Evolutionary conservation across 129 eudicot genomes (phyloP).

Genomic region (Pseudognaphalium luteoalbum): DNA sequence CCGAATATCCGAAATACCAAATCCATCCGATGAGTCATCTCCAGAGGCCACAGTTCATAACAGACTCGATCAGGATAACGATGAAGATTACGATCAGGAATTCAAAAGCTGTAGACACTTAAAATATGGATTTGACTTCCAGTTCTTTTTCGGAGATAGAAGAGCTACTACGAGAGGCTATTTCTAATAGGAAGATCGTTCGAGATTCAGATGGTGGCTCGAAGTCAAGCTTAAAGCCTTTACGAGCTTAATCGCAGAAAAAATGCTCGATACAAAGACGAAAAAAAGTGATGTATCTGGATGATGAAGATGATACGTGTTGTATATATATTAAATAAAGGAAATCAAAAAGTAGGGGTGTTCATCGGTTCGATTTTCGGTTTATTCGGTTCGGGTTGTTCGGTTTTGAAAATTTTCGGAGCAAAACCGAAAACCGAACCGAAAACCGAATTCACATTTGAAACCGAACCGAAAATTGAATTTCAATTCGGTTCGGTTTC

Average conservation of each 20-base stretch:
- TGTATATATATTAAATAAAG: too few relatives aligned
- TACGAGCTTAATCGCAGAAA: slow-evolving; percentile 37
- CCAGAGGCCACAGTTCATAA: slow-evolving; percentile 26
- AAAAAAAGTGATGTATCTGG: slow-evolving; percentile 14
- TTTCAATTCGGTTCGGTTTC: too few relatives aligned
- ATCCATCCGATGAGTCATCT: slow-evolving; percentile 6
- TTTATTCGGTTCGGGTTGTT: too few relatives aligned
- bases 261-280: slow-evolving; percentile 25
- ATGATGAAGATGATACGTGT: slow-evolving; percentile 37
- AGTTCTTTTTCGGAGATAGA: slow-evolving; percentile 17
- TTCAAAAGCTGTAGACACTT: slow-evolving; percentile 9
- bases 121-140: slow-evolving; percentile 15
- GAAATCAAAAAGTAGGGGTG: too few relatives aligned
- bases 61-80: background rate
- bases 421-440: too few relatives aligned
- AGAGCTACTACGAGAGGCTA: slow-evolving; percentile 29
- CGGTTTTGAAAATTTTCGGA: too few relatives aligned
- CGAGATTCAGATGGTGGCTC: slow-evolving; percentile 32
- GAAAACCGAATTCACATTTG: too few relatives aligned
- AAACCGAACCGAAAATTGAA: too few relatives aligned
- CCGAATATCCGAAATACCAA: too few relatives aligned
- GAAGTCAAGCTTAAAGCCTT: slow-evolving; percentile 20
- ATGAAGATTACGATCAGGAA: slow-evolving; percentile 1
- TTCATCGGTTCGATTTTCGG: too few relatives aligned
- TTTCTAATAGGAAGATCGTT: slow-evolving; percentile 24